phyloP scores from a whole-genome alignment of 768 basidiomycete genomes.

The Basidioascus undulatus region DNA sequence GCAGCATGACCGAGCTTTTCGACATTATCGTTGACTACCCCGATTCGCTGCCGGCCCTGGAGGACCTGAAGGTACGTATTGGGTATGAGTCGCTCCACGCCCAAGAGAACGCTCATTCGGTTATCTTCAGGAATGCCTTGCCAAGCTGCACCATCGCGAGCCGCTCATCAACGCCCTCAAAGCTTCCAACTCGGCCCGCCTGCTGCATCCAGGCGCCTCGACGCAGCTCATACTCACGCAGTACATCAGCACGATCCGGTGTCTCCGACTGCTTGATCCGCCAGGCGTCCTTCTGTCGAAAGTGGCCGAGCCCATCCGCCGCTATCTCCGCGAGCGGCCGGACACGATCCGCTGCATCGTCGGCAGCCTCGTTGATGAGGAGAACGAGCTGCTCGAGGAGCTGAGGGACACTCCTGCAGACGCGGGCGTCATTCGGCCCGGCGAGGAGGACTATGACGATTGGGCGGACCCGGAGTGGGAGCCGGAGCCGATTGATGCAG shows the following conservation, averaged over 20 bases:
- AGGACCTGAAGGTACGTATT: slow-evolving; percentile 48
- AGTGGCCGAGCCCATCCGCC: slow-evolving; percentile 74
- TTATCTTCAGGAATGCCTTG: slow-evolving; percentile 18
- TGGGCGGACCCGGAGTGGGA: slow-evolving; percentile 82
- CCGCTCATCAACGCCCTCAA: slow-evolving; percentile 6
- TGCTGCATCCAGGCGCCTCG: slow-evolving; percentile 87
- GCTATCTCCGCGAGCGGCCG: slow-evolving; percentile 63
- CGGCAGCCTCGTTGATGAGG: slow-evolving; percentile 68
- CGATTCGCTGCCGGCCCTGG: slow-evolving; percentile 56
- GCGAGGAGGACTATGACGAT: slow-evolving; percentile 45
- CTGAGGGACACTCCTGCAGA: slow-evolving; percentile 7
- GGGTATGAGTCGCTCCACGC: not conserved
- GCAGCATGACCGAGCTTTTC: slow-evolving; percentile 50
- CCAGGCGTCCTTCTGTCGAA: slow-evolving; percentile 79
- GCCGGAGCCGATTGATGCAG: slow-evolving; percentile 89
- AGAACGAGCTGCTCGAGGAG: slow-evolving; percentile 46
- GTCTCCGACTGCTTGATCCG: slow-evolving; percentile 71
- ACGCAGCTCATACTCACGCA: slow-evolving; percentile 70
- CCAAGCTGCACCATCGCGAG: slow-evolving; percentile 16
- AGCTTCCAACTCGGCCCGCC: slow-evolving; percentile 25
- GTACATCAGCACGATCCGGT: slow-evolving; percentile 82
- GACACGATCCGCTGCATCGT: slow-evolving; percentile 92
- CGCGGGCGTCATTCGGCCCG: slow-evolving; percentile 34
- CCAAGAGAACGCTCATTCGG: too few species aligned
- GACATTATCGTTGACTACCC: slow-evolving; percentile 91